Percentiles rank a stretch among this genome's conserved stretches.
Conservation (phyloP, 306 rosid genomes). For the Astragalus membranaceus region DNA sequence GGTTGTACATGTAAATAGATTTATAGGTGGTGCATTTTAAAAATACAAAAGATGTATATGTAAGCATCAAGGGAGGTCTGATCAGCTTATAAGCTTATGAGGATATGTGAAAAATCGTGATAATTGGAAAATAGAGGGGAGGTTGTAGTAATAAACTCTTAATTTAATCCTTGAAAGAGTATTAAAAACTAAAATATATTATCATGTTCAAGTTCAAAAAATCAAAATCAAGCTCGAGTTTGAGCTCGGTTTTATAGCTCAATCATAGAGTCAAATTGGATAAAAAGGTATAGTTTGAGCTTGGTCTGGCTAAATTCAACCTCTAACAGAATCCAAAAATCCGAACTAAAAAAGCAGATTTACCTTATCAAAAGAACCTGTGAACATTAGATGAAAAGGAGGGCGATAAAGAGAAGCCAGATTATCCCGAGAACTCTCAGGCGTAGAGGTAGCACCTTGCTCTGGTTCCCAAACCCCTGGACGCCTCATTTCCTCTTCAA, state of each 20-base stretch:
- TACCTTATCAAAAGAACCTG: conserved; percentile 92
- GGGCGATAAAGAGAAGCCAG: conserved; percentile 98
- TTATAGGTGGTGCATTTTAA: not conserved
- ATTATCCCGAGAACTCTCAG: conserved; percentile 73
- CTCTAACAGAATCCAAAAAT: not conserved
- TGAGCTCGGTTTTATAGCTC: not conserved
- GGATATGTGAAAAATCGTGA: not conserved
- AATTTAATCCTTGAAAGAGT: not conserved
- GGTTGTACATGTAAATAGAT: not conserved
- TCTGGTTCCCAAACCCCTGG: conserved; percentile 92
- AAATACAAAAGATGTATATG: not conserved
- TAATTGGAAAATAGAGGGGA: not conserved
- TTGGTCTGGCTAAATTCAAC: not conserved
- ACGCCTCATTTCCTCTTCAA: conserved; percentile 77
- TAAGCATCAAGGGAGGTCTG: not conserved
- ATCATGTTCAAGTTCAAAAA: not conserved
- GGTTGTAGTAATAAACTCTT: not conserved
- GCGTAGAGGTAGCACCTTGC: conserved; percentile 65
- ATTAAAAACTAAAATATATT: not conserved
- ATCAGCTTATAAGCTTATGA: not conserved
- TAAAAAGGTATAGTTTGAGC: not conserved
- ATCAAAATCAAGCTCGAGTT: not conserved
- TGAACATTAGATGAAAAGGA: conserved; percentile 88
- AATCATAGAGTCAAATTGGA: not conserved
- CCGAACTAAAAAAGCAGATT: conserved; percentile 7